Percentiles rank a stretch among this genome's conserved stretches.
phyloP scores from a whole-genome alignment of 2,329 filamentous ascomycete species.

The Aspergillus piperis region DNA sequence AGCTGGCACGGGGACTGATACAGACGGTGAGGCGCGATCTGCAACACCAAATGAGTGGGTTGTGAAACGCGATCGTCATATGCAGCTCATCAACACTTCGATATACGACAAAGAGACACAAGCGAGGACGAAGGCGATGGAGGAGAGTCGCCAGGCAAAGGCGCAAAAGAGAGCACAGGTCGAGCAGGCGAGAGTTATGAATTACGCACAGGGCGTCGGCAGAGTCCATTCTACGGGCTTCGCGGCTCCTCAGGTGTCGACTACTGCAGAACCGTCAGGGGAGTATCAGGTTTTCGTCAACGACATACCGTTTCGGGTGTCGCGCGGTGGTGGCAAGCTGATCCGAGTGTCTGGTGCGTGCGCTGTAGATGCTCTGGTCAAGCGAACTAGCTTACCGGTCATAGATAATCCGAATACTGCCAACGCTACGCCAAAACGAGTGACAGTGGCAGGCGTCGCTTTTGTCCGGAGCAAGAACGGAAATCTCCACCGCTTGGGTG shows the following conservation, averaged over 20 bases:
- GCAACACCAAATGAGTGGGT: constrained; percentile 60
- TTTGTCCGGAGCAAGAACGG: constrained; percentile 86
- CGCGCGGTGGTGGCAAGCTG: constrained; percentile 79
- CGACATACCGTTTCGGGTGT: constrained; percentile 72
- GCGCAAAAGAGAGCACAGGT: constrained; percentile 61
- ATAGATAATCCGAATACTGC: constrained; percentile 60
- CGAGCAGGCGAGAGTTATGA: constrained; percentile 44
- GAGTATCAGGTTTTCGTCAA: constrained; percentile 68
- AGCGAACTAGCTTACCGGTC: constrained; percentile 49
- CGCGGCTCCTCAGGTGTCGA: constrained; percentile 26
- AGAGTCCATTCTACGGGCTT: constrained; percentile 20
- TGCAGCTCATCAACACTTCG: constrained; percentile 78
- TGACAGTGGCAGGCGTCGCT: constrained; percentile 72
- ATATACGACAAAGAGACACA: constrained; percentile 75
- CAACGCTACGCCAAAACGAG: constrained; percentile 71
- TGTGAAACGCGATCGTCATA: constrained; percentile 71
- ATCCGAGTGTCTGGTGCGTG: constrained; percentile 69
- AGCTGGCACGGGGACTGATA: constrained; percentile 29
- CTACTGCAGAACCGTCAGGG: constrained; percentile 35
- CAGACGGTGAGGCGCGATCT: constrained; percentile 31
- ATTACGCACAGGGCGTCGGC: constrained; percentile 39
- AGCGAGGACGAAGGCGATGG: constrained; percentile 68
- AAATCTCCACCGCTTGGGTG: constrained; percentile 76
- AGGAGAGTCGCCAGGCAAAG: constrained; percentile 59
- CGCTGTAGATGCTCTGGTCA: constrained; percentile 12